Percentiles rank a stretch among this genome's conserved stretches.
These are phyloP conservation scores for Plasmodiophora brassicae DNA, from an alignment of 208 protist genomes.

Conservation along the genomic window DNA sequence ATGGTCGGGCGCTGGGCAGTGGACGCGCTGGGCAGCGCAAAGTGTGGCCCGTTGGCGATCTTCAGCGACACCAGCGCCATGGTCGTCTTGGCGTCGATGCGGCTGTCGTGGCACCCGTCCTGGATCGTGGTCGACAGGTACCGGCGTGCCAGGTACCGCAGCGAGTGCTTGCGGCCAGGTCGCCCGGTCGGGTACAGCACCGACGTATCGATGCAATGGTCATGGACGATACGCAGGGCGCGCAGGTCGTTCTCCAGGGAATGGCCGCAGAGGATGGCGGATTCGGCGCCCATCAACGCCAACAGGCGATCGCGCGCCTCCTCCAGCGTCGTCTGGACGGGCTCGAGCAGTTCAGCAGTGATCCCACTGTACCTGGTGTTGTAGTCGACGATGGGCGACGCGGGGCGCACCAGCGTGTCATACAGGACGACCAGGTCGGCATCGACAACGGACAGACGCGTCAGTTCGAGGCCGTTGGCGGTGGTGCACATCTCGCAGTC, in stretches of 20 bases:
- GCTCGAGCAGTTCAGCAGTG: slow-evolving; percentile 44
- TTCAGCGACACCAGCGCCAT: not conserved
- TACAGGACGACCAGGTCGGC: not conserved
- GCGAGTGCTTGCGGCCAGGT: not conserved
- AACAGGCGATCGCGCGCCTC: not conserved
- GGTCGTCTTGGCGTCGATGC: not conserved
- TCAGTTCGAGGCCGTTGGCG: slow-evolving; percentile 32
- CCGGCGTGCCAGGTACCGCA: not conserved
- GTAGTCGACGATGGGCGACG: slow-evolving; percentile 30
- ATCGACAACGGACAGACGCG: slow-evolving; percentile 38
- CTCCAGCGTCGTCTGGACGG: not conserved
- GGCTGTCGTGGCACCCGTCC: not conserved
- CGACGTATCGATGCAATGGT: slow-evolving; percentile 43
- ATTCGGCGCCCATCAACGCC: not conserved
- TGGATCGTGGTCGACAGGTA: not conserved
- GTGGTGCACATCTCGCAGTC: slow-evolving; percentile 51
- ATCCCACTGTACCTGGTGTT: slow-evolving; percentile 48
- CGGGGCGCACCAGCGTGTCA: slow-evolving; percentile 36
- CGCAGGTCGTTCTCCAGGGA: slow-evolving; percentile 53
- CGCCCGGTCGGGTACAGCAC: slow-evolving; percentile 25
- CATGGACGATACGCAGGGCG: slow-evolving; percentile 33
- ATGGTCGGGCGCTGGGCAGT: not conserved
- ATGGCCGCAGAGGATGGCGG: slow-evolving; percentile 50
- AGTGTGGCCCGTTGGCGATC: not conserved
- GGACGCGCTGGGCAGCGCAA: not conserved